phyloP scores from a whole-genome alignment of 208 protist species.

The Trypanosomatidae sp. region DNA sequence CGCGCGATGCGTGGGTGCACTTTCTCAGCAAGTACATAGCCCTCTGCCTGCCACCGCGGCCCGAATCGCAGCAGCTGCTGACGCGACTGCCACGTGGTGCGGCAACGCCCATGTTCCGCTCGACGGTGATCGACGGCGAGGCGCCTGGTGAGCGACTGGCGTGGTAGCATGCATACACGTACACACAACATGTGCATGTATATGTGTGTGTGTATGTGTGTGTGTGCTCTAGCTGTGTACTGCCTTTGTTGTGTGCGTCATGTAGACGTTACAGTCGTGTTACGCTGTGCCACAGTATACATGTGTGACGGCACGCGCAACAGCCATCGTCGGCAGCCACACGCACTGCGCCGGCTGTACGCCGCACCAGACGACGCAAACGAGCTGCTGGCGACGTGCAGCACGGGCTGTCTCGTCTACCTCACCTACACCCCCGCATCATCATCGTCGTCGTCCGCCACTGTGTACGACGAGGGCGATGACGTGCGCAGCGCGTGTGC shows the following conservation, averaged over 20 bases:
- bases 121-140: conserved; percentile 43
- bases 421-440: too few relatives aligned
- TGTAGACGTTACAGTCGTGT: conserved; percentile 11
- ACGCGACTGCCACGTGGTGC: conserved; percentile 15
- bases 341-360: conserved; percentile 33
- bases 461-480: background rate
- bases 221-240: background rate
- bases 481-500: background rate
- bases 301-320: background rate
- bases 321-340: background rate
- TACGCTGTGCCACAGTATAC: conserved; percentile 2
- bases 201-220: conserved; percentile 1
- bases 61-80: conserved; percentile 42
- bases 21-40: conserved; percentile 57
- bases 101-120: conserved; percentile 17
- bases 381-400: conserved; percentile 33
- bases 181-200: background rate
- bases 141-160: conserved; percentile 25
- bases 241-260: background rate
- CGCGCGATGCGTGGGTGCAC: conserved; percentile 44
- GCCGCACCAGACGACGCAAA: conserved; percentile 28
- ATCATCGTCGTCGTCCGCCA: background rate
- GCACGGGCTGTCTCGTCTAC: too few relatives aligned
- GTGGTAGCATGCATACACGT: background rate
- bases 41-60: conserved; percentile 29